These are phyloP conservation scores for Pyricularia grisea DNA, from an alignment of 2,329 filamentous ascomycete genomes.

Conservation along the genomic window DNA sequence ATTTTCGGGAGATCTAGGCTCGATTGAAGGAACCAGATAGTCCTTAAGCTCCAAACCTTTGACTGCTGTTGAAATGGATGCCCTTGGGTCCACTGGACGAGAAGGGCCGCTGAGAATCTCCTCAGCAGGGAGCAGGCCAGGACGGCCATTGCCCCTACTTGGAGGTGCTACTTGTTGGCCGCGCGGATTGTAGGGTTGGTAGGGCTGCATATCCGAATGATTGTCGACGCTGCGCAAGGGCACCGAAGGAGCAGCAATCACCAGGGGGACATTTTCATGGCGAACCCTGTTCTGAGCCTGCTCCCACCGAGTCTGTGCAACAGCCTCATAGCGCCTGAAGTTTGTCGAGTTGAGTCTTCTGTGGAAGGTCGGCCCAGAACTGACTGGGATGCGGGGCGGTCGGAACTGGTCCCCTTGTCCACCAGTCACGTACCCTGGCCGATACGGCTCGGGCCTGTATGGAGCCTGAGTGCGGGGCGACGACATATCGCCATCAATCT, in stretches of 20 bases:
- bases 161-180: not conserved
- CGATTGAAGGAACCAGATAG: constrained; percentile 35
- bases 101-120: not conserved
- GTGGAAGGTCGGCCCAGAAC: not conserved
- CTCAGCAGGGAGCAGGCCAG: not conserved
- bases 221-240: not conserved
- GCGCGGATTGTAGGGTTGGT: not conserved
- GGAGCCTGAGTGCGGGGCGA: not conserved
- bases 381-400: not conserved
- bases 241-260: not conserved
- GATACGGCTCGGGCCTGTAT: not conserved
- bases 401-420: not conserved
- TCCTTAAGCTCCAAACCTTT: constrained; percentile 24
- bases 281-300: constrained; percentile 3
- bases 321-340: constrained; percentile 4
- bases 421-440: not conserved
- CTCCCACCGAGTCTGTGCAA: constrained; percentile 5
- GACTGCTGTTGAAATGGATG: not conserved
- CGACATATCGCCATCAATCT: not conserved
- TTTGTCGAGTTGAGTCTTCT: constrained; percentile 1
- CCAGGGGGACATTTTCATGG: not conserved
- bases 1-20: constrained; percentile 27
- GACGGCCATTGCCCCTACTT: not conserved
- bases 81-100: not conserved
- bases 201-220: not conserved